These are phyloP conservation scores for Pyricularia sp. DNA, from an alignment of 2,329 filamentous ascomycete species.

Conservation along the genomic window DNA sequence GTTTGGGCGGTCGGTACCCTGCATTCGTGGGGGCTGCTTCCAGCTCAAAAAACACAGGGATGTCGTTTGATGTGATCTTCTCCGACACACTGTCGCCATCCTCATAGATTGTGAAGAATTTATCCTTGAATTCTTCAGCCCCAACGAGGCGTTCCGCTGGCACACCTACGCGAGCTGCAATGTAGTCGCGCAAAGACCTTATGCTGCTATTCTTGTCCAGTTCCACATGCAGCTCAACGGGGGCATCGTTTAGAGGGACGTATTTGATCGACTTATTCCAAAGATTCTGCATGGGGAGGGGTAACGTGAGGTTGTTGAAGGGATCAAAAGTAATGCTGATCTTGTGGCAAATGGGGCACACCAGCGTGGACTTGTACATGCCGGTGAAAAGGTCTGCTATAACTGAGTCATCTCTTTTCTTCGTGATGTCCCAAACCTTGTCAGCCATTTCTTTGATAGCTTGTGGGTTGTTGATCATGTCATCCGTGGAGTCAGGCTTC, in stretches of 20 bases:
- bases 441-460: conserved; percentile 80
- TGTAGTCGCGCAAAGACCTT: conserved; percentile 56
- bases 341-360: conserved; percentile 85
- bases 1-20: conserved; percentile 40
- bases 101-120: conserved; percentile 80
- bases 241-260: conserved; percentile 63
- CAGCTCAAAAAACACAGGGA: conserved; percentile 66
- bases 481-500: conserved; percentile 95
- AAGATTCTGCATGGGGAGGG: conserved; percentile 76
- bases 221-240: conserved; percentile 68
- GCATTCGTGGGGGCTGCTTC: conserved; percentile 73
- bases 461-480: conserved; percentile 76
- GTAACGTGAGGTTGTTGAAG: conserved; percentile 88
- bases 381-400: conserved; percentile 94
- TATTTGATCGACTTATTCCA: conserved; percentile 71
- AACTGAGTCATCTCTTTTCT: conserved; percentile 86
- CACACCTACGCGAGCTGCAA: conserved; percentile 60
- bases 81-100: conserved; percentile 61
- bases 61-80: conserved; percentile 56
- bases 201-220: conserved; percentile 68
- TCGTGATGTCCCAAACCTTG: conserved; percentile 85
- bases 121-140: conserved; percentile 72
- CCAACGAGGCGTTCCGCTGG: conserved; percentile 60
- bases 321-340: conserved; percentile 98
- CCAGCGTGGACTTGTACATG: conserved; percentile 95